Base-by-base conservation (phyloP, 352 stramenopile species). In the Phytophthora pini region DNA sequence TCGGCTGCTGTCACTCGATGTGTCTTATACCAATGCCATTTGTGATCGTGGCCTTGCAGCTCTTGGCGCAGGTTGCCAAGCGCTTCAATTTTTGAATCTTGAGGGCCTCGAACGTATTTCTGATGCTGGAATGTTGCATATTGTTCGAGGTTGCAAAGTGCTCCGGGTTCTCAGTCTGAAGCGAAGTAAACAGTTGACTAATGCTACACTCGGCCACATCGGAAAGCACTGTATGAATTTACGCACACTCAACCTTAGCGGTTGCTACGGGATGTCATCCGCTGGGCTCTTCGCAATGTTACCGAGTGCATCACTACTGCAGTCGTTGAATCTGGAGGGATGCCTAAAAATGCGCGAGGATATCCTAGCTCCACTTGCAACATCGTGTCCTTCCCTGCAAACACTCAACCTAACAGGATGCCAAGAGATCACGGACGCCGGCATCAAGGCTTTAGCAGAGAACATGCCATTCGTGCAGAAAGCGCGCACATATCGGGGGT, bases 51-150 rank as follows among this genome's bases (percentile, higher is more conserved):
- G 83, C 3, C 68, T 92, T 34, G 64, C 66, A 26, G 67, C 80
- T 15, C 70, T 94, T 15, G 77, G 76, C 3, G 48, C 40, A 6
- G 81, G 82, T 5, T 94, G 86, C 56, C 61, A 53, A 34, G 24
- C 68, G 5, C 72, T 94, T 13, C 80, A 92, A 65, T 94, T 94
- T 50, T 34, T 94, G 44, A 94, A 90, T 65, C 43, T 94, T 20
- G 86, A 92, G 65, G 80, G 84, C 0, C 62, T 94, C 5, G 75
- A 88, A 20, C 70, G 68, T 12, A 82, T 94, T 22, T 77, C 79
- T 2, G 76, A 83, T 47, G 65, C 31, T 41, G 86, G 83, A 0
- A 70, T 92, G 10, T 57, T 79, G 3, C 56, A 76, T 7, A 59
- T 92, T 29, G 65, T 84, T 3, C 65, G 77, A 45, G 77, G 79